Evolutionary conservation across 2,329 filamentous ascomycete species (phyloP).

Genomic region (Pseudopithomyces chartarum): DNA sequence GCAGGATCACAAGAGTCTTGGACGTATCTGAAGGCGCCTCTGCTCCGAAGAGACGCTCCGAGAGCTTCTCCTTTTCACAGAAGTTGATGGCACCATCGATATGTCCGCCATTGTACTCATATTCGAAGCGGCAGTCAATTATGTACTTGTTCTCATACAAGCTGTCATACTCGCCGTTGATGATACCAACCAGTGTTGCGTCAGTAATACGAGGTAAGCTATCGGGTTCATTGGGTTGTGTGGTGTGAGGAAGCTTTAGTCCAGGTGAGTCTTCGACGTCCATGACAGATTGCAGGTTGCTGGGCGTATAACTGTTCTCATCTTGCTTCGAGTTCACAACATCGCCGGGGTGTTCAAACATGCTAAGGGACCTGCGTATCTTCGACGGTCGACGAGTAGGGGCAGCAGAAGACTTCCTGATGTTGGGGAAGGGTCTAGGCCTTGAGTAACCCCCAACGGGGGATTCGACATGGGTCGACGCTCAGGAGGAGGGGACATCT

Average conservation of each 20-base stretch:
- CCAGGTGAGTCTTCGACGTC: constrained; percentile 79
- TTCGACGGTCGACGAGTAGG: constrained; percentile 72
- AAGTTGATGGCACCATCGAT: constrained; percentile 93
- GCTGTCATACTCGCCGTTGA: constrained; percentile 81
- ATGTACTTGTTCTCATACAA: constrained; percentile 81
- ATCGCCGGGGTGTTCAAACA: constrained; percentile 93
- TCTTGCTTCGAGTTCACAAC: constrained; percentile 74
- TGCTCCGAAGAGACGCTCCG: constrained; percentile 75
- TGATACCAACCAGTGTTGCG: constrained; percentile 80
- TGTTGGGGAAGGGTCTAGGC: constrained; percentile 65
- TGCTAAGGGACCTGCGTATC: constrained; percentile 90
- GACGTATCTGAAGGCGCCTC: constrained; percentile 66
- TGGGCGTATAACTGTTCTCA: constrained; percentile 63
- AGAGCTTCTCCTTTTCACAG: constrained; percentile 91
- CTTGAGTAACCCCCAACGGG: constrained; percentile 62
- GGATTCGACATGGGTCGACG: constrained; percentile 61
- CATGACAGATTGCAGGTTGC: constrained; percentile 74
- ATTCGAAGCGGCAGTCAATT: constrained; percentile 97
- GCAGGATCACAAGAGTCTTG: constrained; percentile 85
- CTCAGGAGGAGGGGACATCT: constrained; percentile 77
- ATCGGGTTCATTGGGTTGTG: constrained; percentile 78
- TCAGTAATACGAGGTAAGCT: constrained; percentile 85
- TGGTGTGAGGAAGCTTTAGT: constrained; percentile 81
- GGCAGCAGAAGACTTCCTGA: constrained; percentile 64
- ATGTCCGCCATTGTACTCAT: constrained; percentile 96